These are phyloP conservation scores for Myxozyma lipomycoides DNA, from an alignment of 805 yeast species.

Conservation along the genomic window DNA sequence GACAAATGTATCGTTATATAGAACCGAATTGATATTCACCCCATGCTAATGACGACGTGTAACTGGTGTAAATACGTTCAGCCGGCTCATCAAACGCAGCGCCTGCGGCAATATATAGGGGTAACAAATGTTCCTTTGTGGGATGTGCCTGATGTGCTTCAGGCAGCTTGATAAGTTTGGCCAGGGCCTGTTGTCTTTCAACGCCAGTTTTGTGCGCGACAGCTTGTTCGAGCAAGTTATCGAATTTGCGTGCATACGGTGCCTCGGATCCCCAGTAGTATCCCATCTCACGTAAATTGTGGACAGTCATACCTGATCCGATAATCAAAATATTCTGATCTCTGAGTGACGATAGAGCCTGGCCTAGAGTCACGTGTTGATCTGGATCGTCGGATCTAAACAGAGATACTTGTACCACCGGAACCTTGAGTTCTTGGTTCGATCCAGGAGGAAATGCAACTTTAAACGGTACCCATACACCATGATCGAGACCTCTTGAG, in stretches of 20 bases:
- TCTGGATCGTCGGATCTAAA: conserved; percentile 42
- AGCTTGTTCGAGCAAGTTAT: conserved; percentile 43
- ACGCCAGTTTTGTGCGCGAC: conserved; percentile 35
- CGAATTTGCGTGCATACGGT: conserved; percentile 55
- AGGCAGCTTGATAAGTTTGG: conserved; percentile 37
- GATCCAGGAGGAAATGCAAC: conserved; percentile 15
- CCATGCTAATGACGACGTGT: conserved; percentile 57
- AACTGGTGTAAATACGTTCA: conserved; percentile 47
- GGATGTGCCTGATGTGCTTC: conserved; percentile 58
- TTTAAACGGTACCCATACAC: conserved; percentile 61
- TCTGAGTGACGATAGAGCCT: conserved; percentile 50
- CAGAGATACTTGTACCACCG: conserved; percentile 44
- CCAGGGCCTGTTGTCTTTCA: conserved; percentile 40
- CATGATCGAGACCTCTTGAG: conserved; percentile 71
- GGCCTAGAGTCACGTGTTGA: conserved; percentile 49
- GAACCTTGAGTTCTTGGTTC: conserved; percentile 38
- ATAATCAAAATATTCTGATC: conserved; percentile 51
- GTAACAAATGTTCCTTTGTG: conserved; percentile 68
- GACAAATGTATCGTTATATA: neutral
- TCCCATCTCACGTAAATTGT: conserved; percentile 59
- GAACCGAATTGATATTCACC: conserved; percentile 47
- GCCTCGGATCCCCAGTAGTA: conserved; percentile 31
- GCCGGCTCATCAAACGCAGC: conserved; percentile 44
- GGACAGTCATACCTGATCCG: conserved; percentile 77
- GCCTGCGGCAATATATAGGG: conserved; percentile 60